A percentile compares a stretch with the other conserved stretches of the same genome.
phyloP scores from a whole-genome alignment of 192 early-diverging fungal species.

The Mortierella antarctica region DNA sequence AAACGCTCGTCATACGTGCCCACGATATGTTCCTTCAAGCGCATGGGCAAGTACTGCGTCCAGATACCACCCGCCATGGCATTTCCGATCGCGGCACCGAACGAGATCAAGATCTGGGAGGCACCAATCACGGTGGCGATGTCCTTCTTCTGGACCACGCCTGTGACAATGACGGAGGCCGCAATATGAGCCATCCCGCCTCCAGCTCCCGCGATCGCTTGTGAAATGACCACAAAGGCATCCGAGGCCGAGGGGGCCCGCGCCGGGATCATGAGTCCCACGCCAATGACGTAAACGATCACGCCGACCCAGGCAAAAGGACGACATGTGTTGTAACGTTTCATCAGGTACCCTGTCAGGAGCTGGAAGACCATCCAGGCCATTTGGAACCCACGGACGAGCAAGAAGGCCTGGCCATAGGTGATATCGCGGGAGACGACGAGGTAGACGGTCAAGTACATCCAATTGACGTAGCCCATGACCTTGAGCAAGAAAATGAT shows the following conservation, averaged over 20 bases:
- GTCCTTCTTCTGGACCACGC: slow-evolving; percentile 33
- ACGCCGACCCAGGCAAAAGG: slow-evolving; percentile 47
- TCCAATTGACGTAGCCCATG: slow-evolving; percentile 43
- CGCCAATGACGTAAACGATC: slow-evolving; percentile 33
- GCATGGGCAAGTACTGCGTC: slow-evolving; percentile 41
- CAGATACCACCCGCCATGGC: slow-evolving; percentile 47
- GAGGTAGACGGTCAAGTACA: slow-evolving; percentile 37
- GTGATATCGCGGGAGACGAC: slow-evolving; percentile 27
- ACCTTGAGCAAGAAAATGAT: slow-evolving; percentile 43
- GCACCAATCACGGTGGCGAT: slow-evolving; percentile 37
- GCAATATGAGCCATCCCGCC: slow-evolving; percentile 52
- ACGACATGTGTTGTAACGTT: slow-evolving; percentile 29
- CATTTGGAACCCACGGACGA: slow-evolving; percentile 41
- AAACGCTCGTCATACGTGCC: slow-evolving; percentile 35
- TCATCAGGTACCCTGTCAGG: slow-evolving; percentile 24
- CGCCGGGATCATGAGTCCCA: slow-evolving; percentile 47
- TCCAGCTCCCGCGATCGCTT: slow-evolving; percentile 47
- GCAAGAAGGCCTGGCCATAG: slow-evolving; percentile 1
- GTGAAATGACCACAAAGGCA: slow-evolving; percentile 40
- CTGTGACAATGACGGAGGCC: slow-evolving; percentile 29
- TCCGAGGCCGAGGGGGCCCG: slow-evolving; percentile 26
- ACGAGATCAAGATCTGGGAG: slow-evolving; percentile 34
- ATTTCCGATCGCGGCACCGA: slow-evolving; percentile 36
- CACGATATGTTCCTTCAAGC: slow-evolving; percentile 19
- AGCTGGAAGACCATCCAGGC: slow-evolving; percentile 42